A percentile compares a stretch with the other conserved stretches of the same genome.
phyloP scores from a whole-genome alignment of 176 grass and related monocot genomes.

The Rhynchospora breviuscula region DNA sequence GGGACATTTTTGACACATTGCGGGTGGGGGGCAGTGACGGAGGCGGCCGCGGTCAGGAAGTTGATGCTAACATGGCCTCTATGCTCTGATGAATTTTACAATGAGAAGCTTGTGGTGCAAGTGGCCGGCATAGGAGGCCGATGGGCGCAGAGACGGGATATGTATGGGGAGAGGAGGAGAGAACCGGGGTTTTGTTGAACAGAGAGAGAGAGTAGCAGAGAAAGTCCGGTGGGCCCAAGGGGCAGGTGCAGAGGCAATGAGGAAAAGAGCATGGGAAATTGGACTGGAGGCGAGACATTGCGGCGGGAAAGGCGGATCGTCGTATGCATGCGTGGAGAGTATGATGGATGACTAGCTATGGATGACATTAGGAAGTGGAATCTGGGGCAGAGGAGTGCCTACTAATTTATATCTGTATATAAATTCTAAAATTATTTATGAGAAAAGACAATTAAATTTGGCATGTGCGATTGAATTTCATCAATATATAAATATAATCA shows the following conservation, averaged over 20 bases:
- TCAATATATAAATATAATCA: too few species aligned
- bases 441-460: background rate
- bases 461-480: background rate
- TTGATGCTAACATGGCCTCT: slow-evolving; percentile 53
- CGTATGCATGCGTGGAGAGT: slow-evolving; percentile 34
- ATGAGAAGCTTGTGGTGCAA: slow-evolving; percentile 51
- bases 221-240: slow-evolving; percentile 33
- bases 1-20: slow-evolving; percentile 67
- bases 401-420: background rate
- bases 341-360: slow-evolving; percentile 50
- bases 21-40: slow-evolving; percentile 54
- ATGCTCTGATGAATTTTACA: slow-evolving; percentile 73
- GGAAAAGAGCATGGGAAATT: slow-evolving; percentile 24
- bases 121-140: slow-evolving; percentile 35
- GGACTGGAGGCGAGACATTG: slow-evolving; percentile 25
- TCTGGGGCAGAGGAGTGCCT: background rate
- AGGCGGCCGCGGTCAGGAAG: slow-evolving; percentile 18
- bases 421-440: background rate
- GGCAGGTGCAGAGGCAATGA: slow-evolving; percentile 18
- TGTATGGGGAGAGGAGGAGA: slow-evolving; percentile 52
- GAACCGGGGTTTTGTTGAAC: slow-evolving; percentile 33
- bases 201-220: slow-evolving; percentile 43
- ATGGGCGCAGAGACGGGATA: slow-evolving; percentile 45
- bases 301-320: slow-evolving; percentile 32
- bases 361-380: slow-evolving; percentile 27